Evolutionary conservation across 2,329 filamentous ascomycete genomes (phyloP).

Genomic region (Nemania sp.): DNA sequence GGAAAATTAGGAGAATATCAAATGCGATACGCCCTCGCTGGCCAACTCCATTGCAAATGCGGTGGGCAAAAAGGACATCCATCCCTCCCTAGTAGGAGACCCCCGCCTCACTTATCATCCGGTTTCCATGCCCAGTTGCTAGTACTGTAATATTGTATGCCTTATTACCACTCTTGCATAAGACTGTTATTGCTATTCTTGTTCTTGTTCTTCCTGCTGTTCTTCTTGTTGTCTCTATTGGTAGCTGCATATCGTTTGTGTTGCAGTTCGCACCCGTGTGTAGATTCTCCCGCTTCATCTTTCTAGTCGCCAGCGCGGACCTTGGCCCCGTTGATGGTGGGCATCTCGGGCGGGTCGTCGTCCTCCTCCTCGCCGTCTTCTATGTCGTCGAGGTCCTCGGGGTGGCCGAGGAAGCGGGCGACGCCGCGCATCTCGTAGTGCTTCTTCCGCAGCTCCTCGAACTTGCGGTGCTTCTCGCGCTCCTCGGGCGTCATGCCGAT

Average conservation of each 20-base stretch:
- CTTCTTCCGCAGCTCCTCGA: slow-evolving; percentile 89
- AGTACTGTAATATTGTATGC: no score
- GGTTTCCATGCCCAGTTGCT: no score
- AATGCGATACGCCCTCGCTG: slow-evolving; percentile 13
- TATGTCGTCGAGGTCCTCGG: slow-evolving; percentile 65
- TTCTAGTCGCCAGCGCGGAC: slow-evolving; percentile 34
- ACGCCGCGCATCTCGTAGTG: slow-evolving; percentile 99
- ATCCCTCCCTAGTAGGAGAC: no score
- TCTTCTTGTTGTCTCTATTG: no score
- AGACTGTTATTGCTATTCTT: no score
- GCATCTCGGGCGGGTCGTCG: slow-evolving; percentile 45
- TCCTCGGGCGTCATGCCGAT: slow-evolving; percentile 69
- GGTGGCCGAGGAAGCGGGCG: slow-evolving; percentile 80
- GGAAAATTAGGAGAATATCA: slow-evolving; percentile 6
- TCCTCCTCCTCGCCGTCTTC: slow-evolving; percentile 53
- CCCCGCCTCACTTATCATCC: slow-evolving; percentile 3
- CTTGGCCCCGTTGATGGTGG: slow-evolving; percentile 34
- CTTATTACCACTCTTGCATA: no score
- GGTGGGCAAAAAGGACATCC: neutral
- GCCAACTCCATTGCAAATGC: slow-evolving; percentile 29
- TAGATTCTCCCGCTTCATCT: neutral
- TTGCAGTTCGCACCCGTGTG: no score
- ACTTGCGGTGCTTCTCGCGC: slow-evolving; percentile 85
- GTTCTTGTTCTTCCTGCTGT: no score
- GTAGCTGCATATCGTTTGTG: no score